Percentiles rank a stretch among this genome's conserved stretches.
These are phyloP conservation scores for Globisporangium emineosum DNA, from an alignment of 352 stramenopile genomes.

Conservation along the genomic window DNA sequence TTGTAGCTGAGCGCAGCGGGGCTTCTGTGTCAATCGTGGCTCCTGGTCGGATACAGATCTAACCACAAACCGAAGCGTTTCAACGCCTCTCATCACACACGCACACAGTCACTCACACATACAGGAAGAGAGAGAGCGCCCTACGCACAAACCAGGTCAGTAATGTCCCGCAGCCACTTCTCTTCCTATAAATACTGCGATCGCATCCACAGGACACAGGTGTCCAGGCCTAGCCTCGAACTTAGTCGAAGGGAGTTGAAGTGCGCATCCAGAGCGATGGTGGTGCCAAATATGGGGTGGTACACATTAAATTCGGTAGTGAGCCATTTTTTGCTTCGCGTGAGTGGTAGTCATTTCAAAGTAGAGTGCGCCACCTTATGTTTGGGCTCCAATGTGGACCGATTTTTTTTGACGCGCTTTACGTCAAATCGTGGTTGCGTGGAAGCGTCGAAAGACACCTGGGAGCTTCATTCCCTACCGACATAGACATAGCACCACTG, in stretches of 20 bases:
- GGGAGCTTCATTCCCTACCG: no score
- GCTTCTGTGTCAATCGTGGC: neutral
- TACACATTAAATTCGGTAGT: neutral
- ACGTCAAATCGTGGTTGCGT: no score
- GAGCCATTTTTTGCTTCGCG: neutral
- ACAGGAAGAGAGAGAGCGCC: neutral
- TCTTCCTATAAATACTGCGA: conserved; percentile 7
- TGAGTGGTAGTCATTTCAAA: neutral
- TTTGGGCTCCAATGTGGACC: neutral
- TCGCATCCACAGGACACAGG: neutral
- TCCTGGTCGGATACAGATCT: conserved; percentile 1
- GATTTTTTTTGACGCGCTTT: no score
- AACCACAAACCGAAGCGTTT: conserved; percentile 8
- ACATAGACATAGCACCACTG: no score
- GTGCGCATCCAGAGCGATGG: conserved; percentile 2
- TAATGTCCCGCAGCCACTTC: neutral
- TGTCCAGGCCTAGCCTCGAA: neutral
- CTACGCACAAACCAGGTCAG: neutral
- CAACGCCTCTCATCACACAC: conserved; percentile 1
- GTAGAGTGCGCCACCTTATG: neutral
- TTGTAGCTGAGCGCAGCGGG: neutral
- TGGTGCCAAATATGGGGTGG: neutral
- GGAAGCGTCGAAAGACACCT: no score
- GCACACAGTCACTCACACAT: neutral
- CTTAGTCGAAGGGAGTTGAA: conserved; percentile 8